These are phyloP conservation scores for Aspergillus ostianus DNA, from an alignment of 495 filamentous ascomycete genomes.

Conservation along the genomic window DNA sequence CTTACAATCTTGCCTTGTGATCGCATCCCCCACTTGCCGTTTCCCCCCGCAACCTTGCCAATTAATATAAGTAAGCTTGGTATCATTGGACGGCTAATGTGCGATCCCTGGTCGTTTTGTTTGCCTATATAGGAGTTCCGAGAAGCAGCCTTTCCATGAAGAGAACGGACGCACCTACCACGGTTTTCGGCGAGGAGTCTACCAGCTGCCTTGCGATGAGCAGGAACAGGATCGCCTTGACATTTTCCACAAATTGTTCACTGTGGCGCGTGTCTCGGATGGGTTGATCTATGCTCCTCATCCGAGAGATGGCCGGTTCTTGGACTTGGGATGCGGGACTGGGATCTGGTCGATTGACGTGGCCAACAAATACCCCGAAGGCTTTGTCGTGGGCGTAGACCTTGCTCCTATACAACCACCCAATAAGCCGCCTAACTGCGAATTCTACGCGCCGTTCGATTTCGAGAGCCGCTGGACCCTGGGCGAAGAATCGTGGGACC, in stretches of 20 bases:
- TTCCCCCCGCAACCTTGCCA: not conserved
- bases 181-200: constrained; percentile 47
- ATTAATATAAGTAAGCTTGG: not conserved
- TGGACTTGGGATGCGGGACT: constrained; percentile 86
- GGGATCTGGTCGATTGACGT: constrained; percentile 92
- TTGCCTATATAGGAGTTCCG: constrained; percentile 29
- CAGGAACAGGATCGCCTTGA: constrained; percentile 74
- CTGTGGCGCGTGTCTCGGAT: constrained; percentile 60
- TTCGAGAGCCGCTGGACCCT: constrained; percentile 80
- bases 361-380: constrained; percentile 62
- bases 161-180: constrained; percentile 53
- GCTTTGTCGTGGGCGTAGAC: constrained; percentile 72
- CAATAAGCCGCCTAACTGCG: constrained; percentile 67
- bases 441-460: constrained; percentile 66
- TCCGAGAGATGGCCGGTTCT: constrained; percentile 52
- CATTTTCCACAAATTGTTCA: constrained; percentile 73
- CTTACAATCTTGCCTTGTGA: not conserved
- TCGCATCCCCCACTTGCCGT: not conserved
- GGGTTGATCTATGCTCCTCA: constrained; percentile 53
- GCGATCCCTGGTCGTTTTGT: not conserved
- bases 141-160: constrained; percentile 32
- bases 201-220: constrained; percentile 54
- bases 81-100: constrained; percentile 21
- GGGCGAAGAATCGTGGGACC: constrained; percentile 74
- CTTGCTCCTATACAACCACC: constrained; percentile 78